phyloP scores from a whole-genome alignment of 306 rosid genomes.

The Sphenostylis stenocarpa region DNA sequence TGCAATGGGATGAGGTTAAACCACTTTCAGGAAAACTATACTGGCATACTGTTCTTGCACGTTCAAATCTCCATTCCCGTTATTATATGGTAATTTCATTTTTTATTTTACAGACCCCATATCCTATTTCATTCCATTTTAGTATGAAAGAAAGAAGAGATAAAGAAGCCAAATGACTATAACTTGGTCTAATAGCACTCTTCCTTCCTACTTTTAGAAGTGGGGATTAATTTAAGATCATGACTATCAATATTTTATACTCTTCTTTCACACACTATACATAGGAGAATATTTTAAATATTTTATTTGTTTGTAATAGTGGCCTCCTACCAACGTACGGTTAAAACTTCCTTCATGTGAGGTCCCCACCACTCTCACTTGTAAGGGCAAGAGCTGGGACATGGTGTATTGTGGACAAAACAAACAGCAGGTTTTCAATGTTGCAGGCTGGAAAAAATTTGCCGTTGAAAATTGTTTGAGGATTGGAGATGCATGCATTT shows the following conservation, averaged over 20 bases:
- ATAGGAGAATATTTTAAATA: background rate
- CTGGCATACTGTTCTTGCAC: constrained; percentile 32
- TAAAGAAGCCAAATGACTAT: background rate
- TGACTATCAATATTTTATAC: background rate
- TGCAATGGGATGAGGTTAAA: constrained; percentile 37
- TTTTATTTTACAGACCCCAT: background rate
- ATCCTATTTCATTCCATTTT: background rate
- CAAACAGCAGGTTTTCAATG: background rate
- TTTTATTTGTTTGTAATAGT: constrained; percentile 34
- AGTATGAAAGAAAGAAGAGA: background rate
- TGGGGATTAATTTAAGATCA: background rate
- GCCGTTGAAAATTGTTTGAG: constrained; percentile 50
- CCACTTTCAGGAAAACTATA: constrained; percentile 57
- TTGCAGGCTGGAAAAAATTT: constrained; percentile 46
- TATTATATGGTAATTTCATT: constrained; percentile 42
- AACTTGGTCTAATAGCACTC: constrained; percentile 3
- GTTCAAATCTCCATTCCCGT: constrained; percentile 30
- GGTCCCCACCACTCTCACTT: constrained; percentile 37
- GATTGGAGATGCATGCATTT: constrained; percentile 63
- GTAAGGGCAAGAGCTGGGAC: constrained; percentile 46
- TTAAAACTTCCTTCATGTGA: constrained; percentile 35
- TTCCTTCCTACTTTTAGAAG: background rate
- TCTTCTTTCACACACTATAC: constrained; percentile 1
- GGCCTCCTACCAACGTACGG: background rate
- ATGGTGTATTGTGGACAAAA: constrained; percentile 35